Evolutionary conservation across 2,329 filamentous ascomycete species (phyloP), one percentile per base, ranked within the genome.

Genomic region (Trichoderma lentiforme): DNA sequence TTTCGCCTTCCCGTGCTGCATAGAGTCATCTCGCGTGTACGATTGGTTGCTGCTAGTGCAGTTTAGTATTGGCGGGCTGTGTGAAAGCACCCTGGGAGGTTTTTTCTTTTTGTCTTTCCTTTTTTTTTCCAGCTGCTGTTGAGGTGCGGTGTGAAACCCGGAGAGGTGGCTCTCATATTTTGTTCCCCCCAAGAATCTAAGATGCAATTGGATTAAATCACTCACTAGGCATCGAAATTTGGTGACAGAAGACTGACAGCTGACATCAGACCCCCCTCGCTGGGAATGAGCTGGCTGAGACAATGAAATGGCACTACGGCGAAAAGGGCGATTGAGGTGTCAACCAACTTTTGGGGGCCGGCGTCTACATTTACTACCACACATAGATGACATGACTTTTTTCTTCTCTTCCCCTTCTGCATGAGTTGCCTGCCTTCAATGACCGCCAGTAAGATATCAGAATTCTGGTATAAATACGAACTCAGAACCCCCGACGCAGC

Each of bases 181-280:
- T 34, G 24, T 39, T 58, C 39, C 36, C 30, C 47, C 58, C 24
- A 39, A 57, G 36, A 72, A 60, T 64, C 24, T 15, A 70, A 69
- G 11, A 51, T 63, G 30, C 58, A n/a, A 67, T 72, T 67, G 56
- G 53, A 56, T 47, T 36, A 65, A 56, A 47, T 51, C 39, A 36
- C 24, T 47, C 32, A 34, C 24, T 53, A 47, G 43, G 36, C 57
- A 56, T 60, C 71, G 53, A 53, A 60, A 6, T 58, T 72, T 60
- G 53, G 58, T 51, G 66, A 66, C 60, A 61, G 56, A 53, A 51
- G 57, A 53, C 56, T 34, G 66, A 36, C 58, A 70, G 71, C 58
- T 65, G 66, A 70, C 66, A 70, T 60, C 65, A 72, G 57, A 58
- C 47, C 71, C 64, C 43, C 43, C 43, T 64, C 47, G 57, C 34